Conservation (phyloP, 2,329 filamentous ascomycete genomes). For the Aureobasidium sp. region DNA sequence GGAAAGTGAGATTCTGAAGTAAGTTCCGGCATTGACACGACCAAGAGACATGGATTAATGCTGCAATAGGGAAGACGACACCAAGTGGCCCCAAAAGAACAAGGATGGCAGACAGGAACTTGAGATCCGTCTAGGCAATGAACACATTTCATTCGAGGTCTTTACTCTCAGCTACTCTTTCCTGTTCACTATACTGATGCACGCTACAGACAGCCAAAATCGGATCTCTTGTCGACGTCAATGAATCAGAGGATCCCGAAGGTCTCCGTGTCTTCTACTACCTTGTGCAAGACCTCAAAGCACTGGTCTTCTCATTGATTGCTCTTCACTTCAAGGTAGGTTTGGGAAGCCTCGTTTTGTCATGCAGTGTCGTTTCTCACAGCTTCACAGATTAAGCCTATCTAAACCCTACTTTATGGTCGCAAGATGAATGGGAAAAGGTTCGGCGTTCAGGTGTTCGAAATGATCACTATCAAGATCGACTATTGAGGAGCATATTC, state of each 20-base stretch:
- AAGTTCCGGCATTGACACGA: constrained; percentile 28
- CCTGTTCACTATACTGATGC: constrained; percentile 21
- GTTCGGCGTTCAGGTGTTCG: neutral
- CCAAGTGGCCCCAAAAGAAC: constrained; percentile 98
- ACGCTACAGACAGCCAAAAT: constrained; percentile 82
- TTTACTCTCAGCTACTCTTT: constrained; percentile 21
- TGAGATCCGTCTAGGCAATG: constrained; percentile 86
- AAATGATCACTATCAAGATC: neutral
- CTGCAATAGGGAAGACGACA: constrained; percentile 76
- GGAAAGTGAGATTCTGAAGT: constrained; percentile 96
- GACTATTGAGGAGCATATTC: neutral
- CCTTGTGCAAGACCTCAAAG: constrained; percentile 93
- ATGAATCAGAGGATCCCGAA: constrained; percentile 91
- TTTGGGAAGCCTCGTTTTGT: neutral
- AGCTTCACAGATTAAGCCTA: constrained; percentile 27
- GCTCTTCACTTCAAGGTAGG: constrained; percentile 88
- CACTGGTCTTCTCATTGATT: constrained; percentile 91
- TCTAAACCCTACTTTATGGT: constrained; percentile 18
- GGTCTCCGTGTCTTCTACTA: constrained; percentile 98
- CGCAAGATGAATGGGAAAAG: neutral
- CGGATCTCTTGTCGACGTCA: constrained; percentile 91
- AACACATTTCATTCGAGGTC: constrained; percentile 97
- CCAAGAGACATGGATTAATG: neutral
- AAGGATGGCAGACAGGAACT: constrained; percentile 96
- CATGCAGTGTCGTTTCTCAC: neutral